Conservation (phyloP, 2,329 filamentous ascomycete species). For the Colletotrichum spinosum region DNA sequence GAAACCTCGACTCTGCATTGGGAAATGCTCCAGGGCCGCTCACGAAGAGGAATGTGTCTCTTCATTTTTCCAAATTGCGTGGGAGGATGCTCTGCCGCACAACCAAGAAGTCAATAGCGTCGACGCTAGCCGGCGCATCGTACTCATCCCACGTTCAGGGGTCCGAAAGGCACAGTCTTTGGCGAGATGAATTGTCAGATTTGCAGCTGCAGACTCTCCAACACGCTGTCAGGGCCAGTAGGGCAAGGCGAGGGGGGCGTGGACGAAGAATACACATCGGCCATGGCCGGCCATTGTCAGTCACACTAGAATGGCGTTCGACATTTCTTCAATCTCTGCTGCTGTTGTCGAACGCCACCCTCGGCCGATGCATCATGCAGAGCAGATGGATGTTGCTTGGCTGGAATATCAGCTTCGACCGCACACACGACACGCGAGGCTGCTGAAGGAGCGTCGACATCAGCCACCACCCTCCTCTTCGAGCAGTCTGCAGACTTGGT, state of each 20-base stretch:
- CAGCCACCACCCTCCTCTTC: constrained; percentile 12
- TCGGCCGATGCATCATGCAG: constrained; percentile 26
- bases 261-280: constrained; percentile 7
- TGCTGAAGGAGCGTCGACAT: constrained; percentile 1
- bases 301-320: neutral
- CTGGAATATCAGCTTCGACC: constrained; percentile 23
- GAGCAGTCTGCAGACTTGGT: constrained; percentile 13
- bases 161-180: constrained; percentile 14
- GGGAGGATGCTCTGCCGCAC: constrained; percentile 2
- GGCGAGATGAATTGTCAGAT: constrained; percentile 13
- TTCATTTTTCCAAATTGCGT: constrained; percentile 13
- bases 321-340: neutral
- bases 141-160: constrained; percentile 11
- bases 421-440: constrained; percentile 18
- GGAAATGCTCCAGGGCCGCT: constrained; percentile 1
- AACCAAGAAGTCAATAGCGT: constrained; percentile 15
- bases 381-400: constrained; percentile 17
- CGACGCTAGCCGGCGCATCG: constrained; percentile 22
- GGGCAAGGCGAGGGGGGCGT: neutral
- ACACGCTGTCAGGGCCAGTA: neutral
- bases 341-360: constrained; percentile 18
- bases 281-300: constrained; percentile 6
- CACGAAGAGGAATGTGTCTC: neutral
- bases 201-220: neutral
- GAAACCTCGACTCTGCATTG: constrained; percentile 13